Evolutionary conservation across 2,329 filamentous ascomycete genomes (phyloP), one percentile per base, ranked within the genome.

Genomic region (Venturia carpophila): DNA sequence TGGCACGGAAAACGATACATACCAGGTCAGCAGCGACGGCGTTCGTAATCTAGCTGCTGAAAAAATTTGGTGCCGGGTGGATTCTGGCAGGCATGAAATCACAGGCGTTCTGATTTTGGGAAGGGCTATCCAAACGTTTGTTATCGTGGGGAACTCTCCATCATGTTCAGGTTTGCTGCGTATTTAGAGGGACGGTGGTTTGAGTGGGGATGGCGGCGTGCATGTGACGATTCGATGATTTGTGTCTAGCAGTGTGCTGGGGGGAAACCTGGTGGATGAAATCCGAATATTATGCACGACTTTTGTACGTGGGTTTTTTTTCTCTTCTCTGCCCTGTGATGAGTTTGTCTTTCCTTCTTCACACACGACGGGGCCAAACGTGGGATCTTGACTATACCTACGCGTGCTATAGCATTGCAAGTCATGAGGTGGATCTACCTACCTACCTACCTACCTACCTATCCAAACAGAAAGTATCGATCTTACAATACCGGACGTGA

Each of bases 41-140:
- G 52, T 58, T 58, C 52, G 30, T 58, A 21, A 27, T 52, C 47
- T 52, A 52, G 47, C 21, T 17, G 10, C 17, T 58, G 52, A 58
- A 37, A 37, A 58, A 58, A 5, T 58, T 34, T 58, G 52, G 30
- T 58, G 30, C 5, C 37, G 21, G 30, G 15, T 19, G 27, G 52
- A 37, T 52, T 52, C 47, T 37, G 52, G 52, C 52, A 58, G 37
- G 52, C 52, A 58, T 55, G 49, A 30, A 55, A 55, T 34, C 49
- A 55, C 15, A n/a, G 52, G 52, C 52, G 52, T 58, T 58, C 52
- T 58, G 30, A 34, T 58, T 37, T 37, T 58, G 27, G 30, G 27
- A 58, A 52, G 47, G 47, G 47, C 10, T 58, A 4, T 19, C 17
- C 19, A 47, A 47, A 47, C 19, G 45, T n/a, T 19, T 34, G 49